Evolutionary conservation across 352 stramenopile species (phyloP), one percentile per base, ranked within the genome.

Genomic region (Globisporangium takayamanum): DNA sequence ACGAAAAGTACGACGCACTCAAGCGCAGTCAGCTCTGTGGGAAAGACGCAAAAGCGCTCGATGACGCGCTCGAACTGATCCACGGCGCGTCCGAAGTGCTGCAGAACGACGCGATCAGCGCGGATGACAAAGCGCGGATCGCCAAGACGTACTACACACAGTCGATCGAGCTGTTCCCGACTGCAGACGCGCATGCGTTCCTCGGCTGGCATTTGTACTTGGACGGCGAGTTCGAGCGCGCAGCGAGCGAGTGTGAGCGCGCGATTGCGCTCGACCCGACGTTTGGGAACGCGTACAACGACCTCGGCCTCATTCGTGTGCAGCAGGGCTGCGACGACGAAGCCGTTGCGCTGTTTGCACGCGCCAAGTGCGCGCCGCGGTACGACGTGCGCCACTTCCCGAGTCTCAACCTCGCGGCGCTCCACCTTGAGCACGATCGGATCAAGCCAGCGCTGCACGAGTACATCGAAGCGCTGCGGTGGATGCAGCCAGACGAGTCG

Each of bases 401-500:
- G 42, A 80, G 72, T 49, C 63, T 87, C 42, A 87, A 89, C 57
- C 57, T 89, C n/a, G 81, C 79, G 1, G 73, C 72, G 25, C 47
- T 88, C 57, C 69, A 89, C 51, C 60, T 89, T 20, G 76, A 85
- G 37, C 70, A 89, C 41, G 71, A 89, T 51, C 76, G 74, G 2
- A 66, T 89, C 14, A 87, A 88, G 51, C 59, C 60, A 3, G 79
- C 81, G 15, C 60, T 92, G 41, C 79, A 89, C 53, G 69, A 88
- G 50, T 92, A 92, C 59, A 92, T 92, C 44, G 74, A 89, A 50
- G 70, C 79, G 33, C 66, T 92, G 60, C 74, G 83, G 49, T 92
- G 81, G 81, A 86, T 89, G 76, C 42, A 55, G 4, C 56, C 69
- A 1, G 72, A 87, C 12, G 81, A 84, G 39, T 69, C 63, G 0